Conservation (phyloP, 1,139 yeast species). For the Geotrichum restrictum region DNA sequence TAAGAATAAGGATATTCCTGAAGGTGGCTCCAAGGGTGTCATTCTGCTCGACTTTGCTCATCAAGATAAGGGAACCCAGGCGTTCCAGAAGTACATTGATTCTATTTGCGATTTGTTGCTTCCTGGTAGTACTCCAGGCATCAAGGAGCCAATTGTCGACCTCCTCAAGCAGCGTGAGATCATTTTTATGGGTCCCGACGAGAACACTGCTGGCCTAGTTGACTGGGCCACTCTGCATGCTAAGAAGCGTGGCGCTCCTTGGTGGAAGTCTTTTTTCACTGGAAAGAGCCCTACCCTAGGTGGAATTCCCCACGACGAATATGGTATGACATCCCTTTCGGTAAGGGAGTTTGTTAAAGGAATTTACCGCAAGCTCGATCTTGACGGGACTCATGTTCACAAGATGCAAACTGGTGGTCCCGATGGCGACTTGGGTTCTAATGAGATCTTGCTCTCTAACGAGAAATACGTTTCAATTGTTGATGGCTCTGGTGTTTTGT, state of each 20-base stretch:
- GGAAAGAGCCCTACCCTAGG: constrained; percentile 91
- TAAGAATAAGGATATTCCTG: constrained; percentile 96
- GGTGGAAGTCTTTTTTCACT: constrained; percentile 99
- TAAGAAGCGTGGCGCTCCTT: constrained; percentile 85
- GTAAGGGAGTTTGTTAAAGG: constrained; percentile 91
- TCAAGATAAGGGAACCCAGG: constrained; percentile 76
- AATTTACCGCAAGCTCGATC: constrained; percentile 72
- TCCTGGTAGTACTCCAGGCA: constrained; percentile 65
- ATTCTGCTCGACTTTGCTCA: constrained; percentile 73
- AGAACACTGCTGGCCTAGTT: constrained; percentile 91
- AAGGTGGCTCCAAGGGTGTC: constrained; percentile 98
- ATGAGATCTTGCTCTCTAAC: constrained; percentile 81
- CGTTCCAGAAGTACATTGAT: constrained; percentile 91
- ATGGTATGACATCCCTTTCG: constrained; percentile 95
- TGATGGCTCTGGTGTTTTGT: constrained; percentile 94
- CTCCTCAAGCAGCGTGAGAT: constrained; percentile 81
- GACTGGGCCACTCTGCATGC: constrained; percentile 99
- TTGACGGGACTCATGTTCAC: constrained; percentile 56
- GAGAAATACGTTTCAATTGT: constrained; percentile 85
- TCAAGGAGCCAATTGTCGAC: constrained; percentile 83
- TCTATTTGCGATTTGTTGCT: constrained; percentile 81
- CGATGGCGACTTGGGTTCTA: constrained; percentile 96
- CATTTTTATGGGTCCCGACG: constrained; percentile 96
- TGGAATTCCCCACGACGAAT: constrained; percentile 97
- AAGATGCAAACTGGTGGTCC: constrained; percentile 99